Evolutionary conservation across 2,329 filamentous ascomycete genomes (phyloP).

Genomic region (Penicillium sp.): DNA sequence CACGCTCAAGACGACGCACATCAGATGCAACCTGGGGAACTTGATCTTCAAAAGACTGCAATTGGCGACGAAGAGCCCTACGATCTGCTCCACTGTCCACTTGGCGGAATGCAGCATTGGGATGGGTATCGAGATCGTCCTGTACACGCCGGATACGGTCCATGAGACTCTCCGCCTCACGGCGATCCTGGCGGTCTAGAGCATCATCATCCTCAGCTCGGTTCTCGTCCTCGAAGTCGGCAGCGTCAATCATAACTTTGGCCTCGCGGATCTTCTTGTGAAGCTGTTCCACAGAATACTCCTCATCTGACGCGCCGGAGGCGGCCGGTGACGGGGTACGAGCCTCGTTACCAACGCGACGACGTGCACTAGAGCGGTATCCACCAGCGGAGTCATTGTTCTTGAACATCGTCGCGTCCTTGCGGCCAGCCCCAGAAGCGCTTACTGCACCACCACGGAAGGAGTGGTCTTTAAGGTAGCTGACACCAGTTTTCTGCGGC

Average conservation of each 20-base stretch:
- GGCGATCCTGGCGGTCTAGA: constrained; percentile 82
- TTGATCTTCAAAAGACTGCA: constrained; percentile 84
- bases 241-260: constrained; percentile 88
- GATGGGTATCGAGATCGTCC: constrained; percentile 90
- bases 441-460: constrained; percentile 67
- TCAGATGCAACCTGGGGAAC: constrained; percentile 89
- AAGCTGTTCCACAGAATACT: constrained; percentile 80
- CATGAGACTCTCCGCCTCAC: constrained; percentile 91
- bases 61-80: constrained; percentile 78
- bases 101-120: constrained; percentile 67
- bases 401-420: constrained; percentile 94
- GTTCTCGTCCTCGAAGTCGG: constrained; percentile 93
- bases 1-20: constrained; percentile 84
- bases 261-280: constrained; percentile 92
- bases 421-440: constrained; percentile 62
- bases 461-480: constrained; percentile 93
- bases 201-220: constrained; percentile 86
- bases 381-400: constrained; percentile 92
- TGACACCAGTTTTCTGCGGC: constrained; percentile 95
- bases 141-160: constrained; percentile 86
- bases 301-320: constrained; percentile 67
- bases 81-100: constrained; percentile 86
- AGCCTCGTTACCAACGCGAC: constrained; percentile 67
- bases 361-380: constrained; percentile 90
- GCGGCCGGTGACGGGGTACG: constrained; percentile 77